Evolutionary conservation across 176 grass and related monocot genomes (phyloP).

Genomic region (Stipa capillata): DNA sequence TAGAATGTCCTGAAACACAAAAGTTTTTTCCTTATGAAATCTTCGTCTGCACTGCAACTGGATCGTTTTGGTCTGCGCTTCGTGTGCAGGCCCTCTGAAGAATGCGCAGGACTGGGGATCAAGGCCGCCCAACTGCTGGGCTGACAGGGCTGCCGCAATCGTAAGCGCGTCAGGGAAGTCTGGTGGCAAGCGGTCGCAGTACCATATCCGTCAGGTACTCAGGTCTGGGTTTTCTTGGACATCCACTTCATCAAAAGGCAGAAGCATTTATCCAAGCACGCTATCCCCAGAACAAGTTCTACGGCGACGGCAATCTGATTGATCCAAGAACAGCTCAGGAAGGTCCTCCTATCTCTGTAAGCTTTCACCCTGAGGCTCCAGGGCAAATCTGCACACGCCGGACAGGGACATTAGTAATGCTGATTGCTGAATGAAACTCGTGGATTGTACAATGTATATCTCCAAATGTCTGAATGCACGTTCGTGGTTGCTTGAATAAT

Average conservation of each 20-base stretch:
- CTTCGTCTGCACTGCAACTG: no score
- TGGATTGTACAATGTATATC: no score
- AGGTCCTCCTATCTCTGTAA: conserved; percentile 46
- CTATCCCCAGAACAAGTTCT: conserved; percentile 37
- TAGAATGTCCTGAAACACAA: no score
- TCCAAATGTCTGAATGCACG: no score
- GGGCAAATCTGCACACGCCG: not conserved
- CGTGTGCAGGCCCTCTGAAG: conserved; percentile 65
- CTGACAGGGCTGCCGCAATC: conserved; percentile 51
- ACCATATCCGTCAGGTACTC: conserved; percentile 82
- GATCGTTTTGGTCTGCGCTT: no score
- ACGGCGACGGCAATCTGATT: conserved; percentile 52
- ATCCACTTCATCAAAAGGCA: conserved; percentile 90
- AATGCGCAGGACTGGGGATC: conserved; percentile 90
- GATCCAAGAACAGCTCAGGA: conserved; percentile 39
- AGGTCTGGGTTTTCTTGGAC: conserved; percentile 56
- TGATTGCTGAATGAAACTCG: no score
- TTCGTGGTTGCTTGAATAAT: no score
- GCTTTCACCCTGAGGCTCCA: conserved; percentile 52
- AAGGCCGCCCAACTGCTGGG: conserved; percentile 53
- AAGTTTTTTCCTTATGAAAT: no score
- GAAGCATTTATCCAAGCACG: conserved; percentile 50
- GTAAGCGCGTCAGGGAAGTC: conserved; percentile 58
- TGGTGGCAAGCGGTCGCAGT: conserved; percentile 50
- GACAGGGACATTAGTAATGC: no score